Conservation (phyloP, 495 filamentous ascomycete species). For the Lasiosphaeriaceae sp. region DNA sequence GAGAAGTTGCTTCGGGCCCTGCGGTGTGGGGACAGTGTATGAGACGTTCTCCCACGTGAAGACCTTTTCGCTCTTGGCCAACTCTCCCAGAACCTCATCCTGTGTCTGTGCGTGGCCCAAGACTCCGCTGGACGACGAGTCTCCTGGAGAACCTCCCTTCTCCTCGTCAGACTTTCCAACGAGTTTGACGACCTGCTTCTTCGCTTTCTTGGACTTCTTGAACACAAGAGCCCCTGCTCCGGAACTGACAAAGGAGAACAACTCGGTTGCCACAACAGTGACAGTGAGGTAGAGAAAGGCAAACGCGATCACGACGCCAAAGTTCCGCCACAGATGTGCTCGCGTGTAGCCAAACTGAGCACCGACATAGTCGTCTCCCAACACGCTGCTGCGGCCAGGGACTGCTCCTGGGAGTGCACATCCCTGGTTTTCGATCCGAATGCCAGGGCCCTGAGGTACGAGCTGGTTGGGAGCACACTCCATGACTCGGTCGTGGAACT, state of each 20-base stretch:
- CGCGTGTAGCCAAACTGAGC: slow-evolving; percentile 56
- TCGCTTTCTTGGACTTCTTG: slow-evolving; percentile 25
- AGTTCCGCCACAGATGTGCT: slow-evolving; percentile 73
- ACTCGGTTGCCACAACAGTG: slow-evolving; percentile 58
- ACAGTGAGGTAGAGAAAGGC: slow-evolving; percentile 64
- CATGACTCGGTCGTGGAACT: slow-evolving; percentile 57
- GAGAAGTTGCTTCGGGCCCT: slow-evolving; percentile 56
- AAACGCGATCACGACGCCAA: slow-evolving; percentile 70
- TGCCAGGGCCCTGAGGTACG: slow-evolving; percentile 58
- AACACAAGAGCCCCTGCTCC: slow-evolving; percentile 30
- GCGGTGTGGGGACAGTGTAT: slow-evolving; percentile 63
- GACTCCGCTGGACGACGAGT: slow-evolving; percentile 22
- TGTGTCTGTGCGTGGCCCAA: slow-evolving; percentile 31
- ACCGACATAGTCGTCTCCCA: slow-evolving; percentile 58
- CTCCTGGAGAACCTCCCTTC: slow-evolving; percentile 26
- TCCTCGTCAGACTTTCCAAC: slow-evolving; percentile 37
- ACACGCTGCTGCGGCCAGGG: slow-evolving; percentile 47
- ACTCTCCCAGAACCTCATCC: slow-evolving; percentile 9
- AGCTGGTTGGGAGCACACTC: slow-evolving; percentile 46
- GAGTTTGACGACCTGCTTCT: slow-evolving; percentile 27
- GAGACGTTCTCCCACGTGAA: slow-evolving; percentile 60
- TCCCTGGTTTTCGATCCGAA: slow-evolving; percentile 48
- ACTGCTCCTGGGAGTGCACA: slow-evolving; percentile 57
- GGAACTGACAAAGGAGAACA: slow-evolving; percentile 43
- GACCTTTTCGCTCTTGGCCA: slow-evolving; percentile 26